phyloP scores from a whole-genome alignment of 768 basidiomycete species.

The Lyophyllum decastes region DNA sequence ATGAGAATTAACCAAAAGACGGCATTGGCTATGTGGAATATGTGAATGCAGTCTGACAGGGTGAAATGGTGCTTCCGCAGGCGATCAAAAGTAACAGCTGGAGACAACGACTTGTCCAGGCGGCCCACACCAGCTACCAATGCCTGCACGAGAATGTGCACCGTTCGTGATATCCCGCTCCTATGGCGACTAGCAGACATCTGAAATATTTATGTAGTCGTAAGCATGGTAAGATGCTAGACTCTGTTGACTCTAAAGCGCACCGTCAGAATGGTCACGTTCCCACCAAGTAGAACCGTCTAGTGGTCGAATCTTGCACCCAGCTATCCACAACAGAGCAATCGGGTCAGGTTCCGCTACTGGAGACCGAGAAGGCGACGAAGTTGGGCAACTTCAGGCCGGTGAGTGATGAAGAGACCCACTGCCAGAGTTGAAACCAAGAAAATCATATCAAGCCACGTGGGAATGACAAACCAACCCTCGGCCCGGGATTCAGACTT shows the following conservation, averaged over 20 bases:
- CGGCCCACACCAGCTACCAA: constrained; percentile 63
- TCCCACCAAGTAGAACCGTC: neutral
- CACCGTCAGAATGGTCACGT: neutral
- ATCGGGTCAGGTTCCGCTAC: neutral
- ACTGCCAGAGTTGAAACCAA: neutral
- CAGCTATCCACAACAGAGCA: neutral
- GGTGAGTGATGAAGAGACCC: neutral
- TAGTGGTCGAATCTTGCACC: neutral
- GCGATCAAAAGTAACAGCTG: constrained; percentile 60
- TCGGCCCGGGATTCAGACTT: neutral
- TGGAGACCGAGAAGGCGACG: too few relatives aligned
- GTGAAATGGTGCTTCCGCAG: constrained; percentile 60
- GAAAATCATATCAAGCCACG: neutral
- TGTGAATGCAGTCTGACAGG: constrained; percentile 57
- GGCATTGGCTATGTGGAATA: constrained; percentile 64
- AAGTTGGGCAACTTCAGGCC: neutral
- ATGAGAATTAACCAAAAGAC: constrained; percentile 75
- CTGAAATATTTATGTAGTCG: neutral
- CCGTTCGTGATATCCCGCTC: constrained; percentile 18
- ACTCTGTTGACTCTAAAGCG: neutral
- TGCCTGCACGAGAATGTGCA: constrained; percentile 38
- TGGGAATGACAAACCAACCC: neutral
- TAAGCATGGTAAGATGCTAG: neutral
- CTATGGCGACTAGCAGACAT: constrained; percentile 20
- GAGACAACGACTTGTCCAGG: constrained; percentile 78